phyloP scores from a whole-genome alignment of 1,139 yeast genomes.

The Yamadazyma trypodendri region DNA sequence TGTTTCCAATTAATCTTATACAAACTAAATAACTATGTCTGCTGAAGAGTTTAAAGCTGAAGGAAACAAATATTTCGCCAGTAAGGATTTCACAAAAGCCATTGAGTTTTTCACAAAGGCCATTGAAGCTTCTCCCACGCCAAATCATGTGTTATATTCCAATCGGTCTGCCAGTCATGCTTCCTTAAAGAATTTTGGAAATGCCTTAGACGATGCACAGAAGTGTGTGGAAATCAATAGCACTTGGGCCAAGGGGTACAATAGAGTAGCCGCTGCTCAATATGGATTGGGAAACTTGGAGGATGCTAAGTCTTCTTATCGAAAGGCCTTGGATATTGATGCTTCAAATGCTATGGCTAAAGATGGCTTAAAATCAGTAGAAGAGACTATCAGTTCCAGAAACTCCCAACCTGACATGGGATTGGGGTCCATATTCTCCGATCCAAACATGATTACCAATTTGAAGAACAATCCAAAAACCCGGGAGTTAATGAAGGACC shows the following conservation, averaged over 20 bases:
- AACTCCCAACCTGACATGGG: constrained; percentile 68
- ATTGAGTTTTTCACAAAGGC: constrained; percentile 82
- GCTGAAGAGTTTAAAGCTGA: constrained; percentile 75
- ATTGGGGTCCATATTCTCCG: constrained; percentile 71
- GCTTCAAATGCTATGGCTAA: constrained; percentile 82
- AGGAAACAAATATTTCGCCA: constrained; percentile 90
- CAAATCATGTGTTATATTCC: constrained; percentile 88
- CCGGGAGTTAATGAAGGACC: constrained; percentile 82
- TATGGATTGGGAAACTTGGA: constrained; percentile 79
- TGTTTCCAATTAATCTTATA: neutral
- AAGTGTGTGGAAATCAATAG: constrained; percentile 78
- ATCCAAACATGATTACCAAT: constrained; percentile 75
- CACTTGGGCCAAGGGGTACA: constrained; percentile 92
- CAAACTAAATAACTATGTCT: constrained; percentile 29
- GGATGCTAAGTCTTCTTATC: constrained; percentile 66
- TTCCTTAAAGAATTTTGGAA: constrained; percentile 66
- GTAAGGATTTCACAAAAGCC: constrained; percentile 80
- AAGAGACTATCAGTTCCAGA: constrained; percentile 49
- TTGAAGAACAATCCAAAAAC: constrained; percentile 86
- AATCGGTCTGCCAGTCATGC: constrained; percentile 94
- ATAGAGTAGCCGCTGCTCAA: constrained; percentile 91
- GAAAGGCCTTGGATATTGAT: constrained; percentile 82
- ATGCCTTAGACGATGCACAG: constrained; percentile 82
- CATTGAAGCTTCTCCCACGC: constrained; percentile 74
- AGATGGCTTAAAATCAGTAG: constrained; percentile 73